Percentiles rank a stretch among this genome's conserved stretches.
Conservation (phyloP, 2,329 filamentous ascomycete genomes). For the Penicillium sp. region DNA sequence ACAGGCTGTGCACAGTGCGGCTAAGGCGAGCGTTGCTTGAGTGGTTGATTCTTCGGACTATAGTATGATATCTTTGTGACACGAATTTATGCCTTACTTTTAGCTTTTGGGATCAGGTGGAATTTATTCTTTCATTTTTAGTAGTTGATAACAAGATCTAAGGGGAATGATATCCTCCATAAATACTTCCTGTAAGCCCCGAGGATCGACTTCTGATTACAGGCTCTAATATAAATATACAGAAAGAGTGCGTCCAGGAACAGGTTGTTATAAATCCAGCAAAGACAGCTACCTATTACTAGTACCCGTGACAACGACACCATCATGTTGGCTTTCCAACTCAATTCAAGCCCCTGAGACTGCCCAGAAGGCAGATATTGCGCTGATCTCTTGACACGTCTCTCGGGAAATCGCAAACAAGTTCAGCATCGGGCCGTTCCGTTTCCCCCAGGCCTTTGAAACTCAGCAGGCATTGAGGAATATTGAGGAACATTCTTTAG, state of each 20-base stretch:
- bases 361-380: no score
- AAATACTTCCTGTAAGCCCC: no score
- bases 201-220: not conserved
- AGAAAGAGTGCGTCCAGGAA: not conserved
- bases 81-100: not conserved
- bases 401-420: no score
- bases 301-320: not conserved
- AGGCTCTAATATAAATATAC: not conserved
- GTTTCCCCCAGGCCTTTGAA: no score
- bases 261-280: not conserved
- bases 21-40: not conserved
- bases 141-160: not conserved
- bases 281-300: not conserved
- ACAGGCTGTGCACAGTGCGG: constrained; percentile 1
- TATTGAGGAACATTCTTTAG: no score
- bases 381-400: no score
- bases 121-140: not conserved
- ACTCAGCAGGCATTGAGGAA: no score
- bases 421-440: no score
- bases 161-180: not conserved
- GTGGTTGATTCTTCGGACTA: not conserved
- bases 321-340: no score
- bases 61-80: not conserved
- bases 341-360: no score
- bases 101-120: not conserved